Evolutionary conservation across 176 grass and related monocot genomes (phyloP).

Genomic region (Dactylis glomerata): DNA sequence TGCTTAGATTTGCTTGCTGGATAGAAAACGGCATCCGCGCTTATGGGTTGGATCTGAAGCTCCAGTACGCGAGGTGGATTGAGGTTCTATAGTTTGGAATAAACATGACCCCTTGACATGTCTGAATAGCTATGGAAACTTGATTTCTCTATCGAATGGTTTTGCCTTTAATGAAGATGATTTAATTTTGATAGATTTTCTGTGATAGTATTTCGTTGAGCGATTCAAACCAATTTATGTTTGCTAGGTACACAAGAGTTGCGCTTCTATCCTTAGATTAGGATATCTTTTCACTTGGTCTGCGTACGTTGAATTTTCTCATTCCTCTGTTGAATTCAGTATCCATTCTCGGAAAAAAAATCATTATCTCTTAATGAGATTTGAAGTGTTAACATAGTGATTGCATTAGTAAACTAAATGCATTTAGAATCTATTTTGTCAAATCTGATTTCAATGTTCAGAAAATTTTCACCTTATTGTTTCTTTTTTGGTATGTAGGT

Average conservation of each 20-base stretch:
- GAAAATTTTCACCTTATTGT: not conserved
- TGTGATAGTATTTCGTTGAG: not conserved
- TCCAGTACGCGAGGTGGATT: not conserved
- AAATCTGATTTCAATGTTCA: not conserved
- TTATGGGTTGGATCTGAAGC: not conserved
- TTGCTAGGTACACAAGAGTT: not conserved
- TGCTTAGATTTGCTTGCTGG: not conserved
- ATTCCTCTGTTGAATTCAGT: not conserved
- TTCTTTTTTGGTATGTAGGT: constrained; percentile 25
- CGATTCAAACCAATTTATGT: not conserved
- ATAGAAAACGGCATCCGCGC: not conserved
- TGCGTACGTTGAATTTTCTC: not conserved
- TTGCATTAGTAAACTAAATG: not conserved
- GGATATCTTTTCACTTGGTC: not conserved
- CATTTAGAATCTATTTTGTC: not conserved
- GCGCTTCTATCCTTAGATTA: not conserved
- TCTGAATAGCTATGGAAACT: not conserved
- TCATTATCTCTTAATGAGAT: not conserved
- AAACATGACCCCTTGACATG: not conserved
- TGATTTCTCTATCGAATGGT: not conserved
- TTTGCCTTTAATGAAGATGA: not conserved
- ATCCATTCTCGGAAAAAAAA: too few species aligned
- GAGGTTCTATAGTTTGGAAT: not conserved
- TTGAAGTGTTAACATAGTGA: not conserved
- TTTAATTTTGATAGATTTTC: not conserved